Evolutionary conservation across 768 basidiomycete species (phyloP), one percentile per base, ranked within the genome.

Genomic region (Scleroderma bovista): DNA sequence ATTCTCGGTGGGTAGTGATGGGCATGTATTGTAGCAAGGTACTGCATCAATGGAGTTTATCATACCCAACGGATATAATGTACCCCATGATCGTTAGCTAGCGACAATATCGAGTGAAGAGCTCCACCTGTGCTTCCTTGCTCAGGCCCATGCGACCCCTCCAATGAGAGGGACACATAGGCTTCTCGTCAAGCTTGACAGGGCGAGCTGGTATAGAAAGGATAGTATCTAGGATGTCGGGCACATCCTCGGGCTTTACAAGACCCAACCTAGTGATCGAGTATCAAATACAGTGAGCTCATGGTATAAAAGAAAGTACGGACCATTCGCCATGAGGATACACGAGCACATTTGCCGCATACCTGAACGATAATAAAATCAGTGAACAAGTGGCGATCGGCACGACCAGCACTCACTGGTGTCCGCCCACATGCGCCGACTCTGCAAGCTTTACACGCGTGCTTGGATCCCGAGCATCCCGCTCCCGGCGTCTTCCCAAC

Each of bases 361-460:
- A 78, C 60, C 84, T 86, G 36, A 13, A 37, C 26, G 16, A 31
- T n/a, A 47, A 51, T 32, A 17, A 31, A 47, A 23, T 20, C 20
- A 12, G 31, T 22, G 52, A 17, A 43, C 11, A 39, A 20, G 40
- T n/a, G n/a, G n/a, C n/a, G n/a, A n/a, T n/a, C n/a, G 17, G 5
- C 45, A 39, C 22, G 31, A 39, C 22, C 23, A 47, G 19, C 8
- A 74, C 83, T 61, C 60, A 88, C 89, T 87, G 75, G 67, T 93
- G 90, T 22, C 88, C 88, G 1, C 91, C 90, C 45, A 93, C 81
- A 64, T 93, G 90, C 2, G 77, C 85, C 6, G 84, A 77, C 54
- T 88, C 81, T 3, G 79, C 79, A 2, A 91, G 69, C 39, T 63
- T 63, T 20, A 73, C 73, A 57, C 53, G 80, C 51, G 34, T 60